phyloP scores from a whole-genome alignment of 352 stramenopile genomes.

The Phytophthora pisi region DNA sequence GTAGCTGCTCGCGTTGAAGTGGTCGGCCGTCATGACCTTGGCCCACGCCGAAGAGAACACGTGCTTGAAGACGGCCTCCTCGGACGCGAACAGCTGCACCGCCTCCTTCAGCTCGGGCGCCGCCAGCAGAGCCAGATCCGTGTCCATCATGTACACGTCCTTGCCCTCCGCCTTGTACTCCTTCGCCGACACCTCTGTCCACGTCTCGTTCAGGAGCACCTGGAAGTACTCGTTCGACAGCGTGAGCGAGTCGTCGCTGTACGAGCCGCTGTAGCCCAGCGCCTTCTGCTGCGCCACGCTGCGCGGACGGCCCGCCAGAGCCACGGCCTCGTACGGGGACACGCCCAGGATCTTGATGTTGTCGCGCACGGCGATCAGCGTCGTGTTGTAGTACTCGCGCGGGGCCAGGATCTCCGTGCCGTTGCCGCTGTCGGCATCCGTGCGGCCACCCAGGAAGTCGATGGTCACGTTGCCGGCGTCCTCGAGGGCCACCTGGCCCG shows the following conservation, averaged over 20 bases:
- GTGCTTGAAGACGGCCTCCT: slow-evolving; percentile 21
- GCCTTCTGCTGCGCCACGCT: slow-evolving; percentile 90
- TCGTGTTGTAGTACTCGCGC: slow-evolving; percentile 79
- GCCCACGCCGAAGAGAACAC: slow-evolving; percentile 24
- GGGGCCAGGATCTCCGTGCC: slow-evolving; percentile 87
- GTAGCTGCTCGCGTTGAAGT: slow-evolving; percentile 23
- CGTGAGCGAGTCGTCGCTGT: slow-evolving; percentile 72
- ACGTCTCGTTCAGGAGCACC: slow-evolving; percentile 28
- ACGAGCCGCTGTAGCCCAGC: slow-evolving; percentile 84
- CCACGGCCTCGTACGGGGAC: slow-evolving; percentile 91
- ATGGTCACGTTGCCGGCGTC: slow-evolving; percentile 19
- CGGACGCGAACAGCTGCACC: slow-evolving; percentile 27
- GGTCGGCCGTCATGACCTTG: slow-evolving; percentile 28
- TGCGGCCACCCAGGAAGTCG: slow-evolving; percentile 36
- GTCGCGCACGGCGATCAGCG: slow-evolving; percentile 85
- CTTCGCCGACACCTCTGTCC: slow-evolving; percentile 27
- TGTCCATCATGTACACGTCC: slow-evolving; percentile 31
- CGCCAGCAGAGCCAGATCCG: slow-evolving; percentile 24
- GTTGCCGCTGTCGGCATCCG: slow-evolving; percentile 73
- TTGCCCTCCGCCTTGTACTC: slow-evolving; percentile 28
- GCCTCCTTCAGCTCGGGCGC: slow-evolving; percentile 25
- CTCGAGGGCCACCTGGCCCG: slow-evolving; percentile 45
- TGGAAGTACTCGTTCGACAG: slow-evolving; percentile 76
- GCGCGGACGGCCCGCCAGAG: slow-evolving; percentile 89
- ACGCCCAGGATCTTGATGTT: slow-evolving; percentile 94